phyloP scores from a whole-genome alignment of 805 yeast species.

The Candida vartiovaarae region DNA sequence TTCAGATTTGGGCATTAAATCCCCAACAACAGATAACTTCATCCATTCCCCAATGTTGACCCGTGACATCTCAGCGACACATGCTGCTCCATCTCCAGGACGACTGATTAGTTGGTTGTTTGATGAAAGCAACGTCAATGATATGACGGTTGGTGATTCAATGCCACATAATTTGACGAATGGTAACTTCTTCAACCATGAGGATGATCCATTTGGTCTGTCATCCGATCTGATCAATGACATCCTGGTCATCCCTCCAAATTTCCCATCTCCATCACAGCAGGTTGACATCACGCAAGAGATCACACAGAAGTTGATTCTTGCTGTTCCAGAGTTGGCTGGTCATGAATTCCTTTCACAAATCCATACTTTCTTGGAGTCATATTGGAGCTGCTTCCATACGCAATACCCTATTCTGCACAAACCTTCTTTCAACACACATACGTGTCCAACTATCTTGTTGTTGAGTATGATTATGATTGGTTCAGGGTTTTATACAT shows the following conservation, averaged over 20 bases:
- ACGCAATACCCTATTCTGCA: slow-evolving; percentile 44
- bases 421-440: slow-evolving; percentile 46
- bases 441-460: slow-evolving; percentile 43
- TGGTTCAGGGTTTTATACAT: slow-evolving; percentile 21
- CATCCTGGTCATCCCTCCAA: slow-evolving; percentile 24
- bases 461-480: slow-evolving; percentile 43
- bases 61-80: neutral
- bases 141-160: slow-evolving; percentile 7
- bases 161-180: slow-evolving; percentile 14
- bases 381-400: slow-evolving; percentile 24
- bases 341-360: slow-evolving; percentile 17
- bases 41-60: neutral
- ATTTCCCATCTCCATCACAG: slow-evolving; percentile 24
- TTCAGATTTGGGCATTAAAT: no score
- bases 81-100: slow-evolving; percentile 16
- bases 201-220: slow-evolving; percentile 25
- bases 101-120: slow-evolving; percentile 23
- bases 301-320: slow-evolving; percentile 10
- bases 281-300: slow-evolving; percentile 23
- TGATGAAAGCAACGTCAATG: slow-evolving; percentile 18
- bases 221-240: slow-evolving; percentile 23
- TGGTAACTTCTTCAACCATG: slow-evolving; percentile 24
- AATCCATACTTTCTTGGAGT: slow-evolving; percentile 20
- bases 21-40: no score
- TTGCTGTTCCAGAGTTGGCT: slow-evolving; percentile 17